A percentile compares a stretch with the other conserved stretches of the same genome.
Conservation (phyloP, 768 basidiomycete genomes). For the Chiua virens region DNA sequence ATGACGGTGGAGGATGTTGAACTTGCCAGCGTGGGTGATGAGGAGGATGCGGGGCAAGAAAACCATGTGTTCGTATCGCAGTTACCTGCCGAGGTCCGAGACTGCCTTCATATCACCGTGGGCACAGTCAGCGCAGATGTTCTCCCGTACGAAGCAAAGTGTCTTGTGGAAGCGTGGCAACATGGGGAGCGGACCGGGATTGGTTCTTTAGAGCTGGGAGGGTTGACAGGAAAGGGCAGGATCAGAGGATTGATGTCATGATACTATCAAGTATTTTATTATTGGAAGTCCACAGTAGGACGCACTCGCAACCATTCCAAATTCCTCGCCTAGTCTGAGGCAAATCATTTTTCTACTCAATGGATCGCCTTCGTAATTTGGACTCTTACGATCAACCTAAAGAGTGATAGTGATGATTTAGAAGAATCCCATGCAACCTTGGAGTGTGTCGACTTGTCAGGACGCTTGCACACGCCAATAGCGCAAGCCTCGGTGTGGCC, state of each 20-base stretch:
- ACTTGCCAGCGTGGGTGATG: constrained; percentile 33
- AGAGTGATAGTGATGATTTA: no score
- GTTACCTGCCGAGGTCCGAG: constrained; percentile 47
- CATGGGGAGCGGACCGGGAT: constrained; percentile 32
- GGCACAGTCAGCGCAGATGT: constrained; percentile 61
- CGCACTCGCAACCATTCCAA: no score
- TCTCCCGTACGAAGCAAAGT: constrained; percentile 66
- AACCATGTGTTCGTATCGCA: constrained; percentile 47
- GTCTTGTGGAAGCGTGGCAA: constrained; percentile 58
- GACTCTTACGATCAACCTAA: no score
- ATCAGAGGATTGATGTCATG: constrained; percentile 26
- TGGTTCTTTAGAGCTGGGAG: constrained; percentile 29
- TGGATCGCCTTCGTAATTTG: no score
- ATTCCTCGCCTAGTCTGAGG: no score
- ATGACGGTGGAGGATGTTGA: constrained; percentile 63
- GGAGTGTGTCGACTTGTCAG: no score
- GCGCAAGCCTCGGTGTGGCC: no score
- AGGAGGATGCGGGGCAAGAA: constrained; percentile 33
- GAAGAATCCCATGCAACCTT: no score
- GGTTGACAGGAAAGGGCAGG: constrained; percentile 29
- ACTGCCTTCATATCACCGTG: constrained; percentile 81
- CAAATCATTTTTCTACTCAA: no score
- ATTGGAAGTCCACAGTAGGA: no score
- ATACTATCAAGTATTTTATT: neutral
- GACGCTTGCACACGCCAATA: no score